phyloP scores from a whole-genome alignment of 2,329 filamentous ascomycete genomes.

The Aspergillus sp. region DNA sequence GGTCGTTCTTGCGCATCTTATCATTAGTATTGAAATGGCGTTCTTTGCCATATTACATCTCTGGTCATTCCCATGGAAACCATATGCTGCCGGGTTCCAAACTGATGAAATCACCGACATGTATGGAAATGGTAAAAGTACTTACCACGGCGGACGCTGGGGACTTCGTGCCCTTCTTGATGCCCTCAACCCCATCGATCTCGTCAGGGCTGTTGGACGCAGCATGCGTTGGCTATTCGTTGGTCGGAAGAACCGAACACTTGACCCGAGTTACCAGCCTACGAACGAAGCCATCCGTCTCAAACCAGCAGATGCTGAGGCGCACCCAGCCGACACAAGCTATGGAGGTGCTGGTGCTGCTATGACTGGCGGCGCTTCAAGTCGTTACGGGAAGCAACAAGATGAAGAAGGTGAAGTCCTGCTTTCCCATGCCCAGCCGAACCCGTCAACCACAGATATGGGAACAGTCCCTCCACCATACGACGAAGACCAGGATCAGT shows the following conservation, averaged over 20 bases:
- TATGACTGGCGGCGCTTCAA: conserved; percentile 22
- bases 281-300: conserved; percentile 31
- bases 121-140: conserved; percentile 46
- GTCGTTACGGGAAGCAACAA: conserved; percentile 24
- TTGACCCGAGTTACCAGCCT: conserved; percentile 41
- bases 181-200: conserved; percentile 78
- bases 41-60: conserved; percentile 75
- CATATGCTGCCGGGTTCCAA: conserved; percentile 61
- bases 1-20: conserved; percentile 73
- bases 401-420: conserved; percentile 42
- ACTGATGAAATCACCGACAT: conserved; percentile 44
- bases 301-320: conserved; percentile 18
- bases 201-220: conserved; percentile 75
- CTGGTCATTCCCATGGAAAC: conserved; percentile 76
- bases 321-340: conserved; percentile 22
- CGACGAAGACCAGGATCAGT: conserved; percentile 17
- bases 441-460: conserved; percentile 18
- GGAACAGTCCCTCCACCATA: conserved; percentile 18
- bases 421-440: conserved; percentile 40
- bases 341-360: conserved; percentile 27
- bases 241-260: conserved; percentile 57
- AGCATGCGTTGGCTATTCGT: conserved; percentile 79
- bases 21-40: conserved; percentile 84
- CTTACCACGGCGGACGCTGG: conserved; percentile 64
- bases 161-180: conserved; percentile 67